Conservation (phyloP, 176 grass and related monocot genomes). For the Avena eriantha region DNA sequence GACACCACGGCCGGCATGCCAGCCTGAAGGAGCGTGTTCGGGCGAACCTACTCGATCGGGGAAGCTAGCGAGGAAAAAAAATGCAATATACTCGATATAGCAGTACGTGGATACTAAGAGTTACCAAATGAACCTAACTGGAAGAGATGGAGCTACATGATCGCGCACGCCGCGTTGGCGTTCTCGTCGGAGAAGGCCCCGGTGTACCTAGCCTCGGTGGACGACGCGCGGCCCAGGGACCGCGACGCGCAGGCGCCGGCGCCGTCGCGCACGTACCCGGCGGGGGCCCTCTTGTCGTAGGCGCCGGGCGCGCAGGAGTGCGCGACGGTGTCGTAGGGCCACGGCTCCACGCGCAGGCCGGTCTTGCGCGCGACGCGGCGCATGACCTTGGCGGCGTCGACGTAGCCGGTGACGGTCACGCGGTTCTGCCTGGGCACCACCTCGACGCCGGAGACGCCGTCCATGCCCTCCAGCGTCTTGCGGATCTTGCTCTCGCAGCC, state of each 20-base stretch:
- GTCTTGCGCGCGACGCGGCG: conserved; percentile 50
- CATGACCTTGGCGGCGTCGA: conserved; percentile 55
- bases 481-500: conserved; percentile 38
- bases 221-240: conserved; percentile 50
- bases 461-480: conserved; percentile 17
- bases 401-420: conserved; percentile 62
- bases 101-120: no score
- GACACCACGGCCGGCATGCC: no score
- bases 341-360: conserved; percentile 55
- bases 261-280: conserved; percentile 55
- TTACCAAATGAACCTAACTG: no score
- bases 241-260: not conserved
- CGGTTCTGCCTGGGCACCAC: conserved; percentile 52
- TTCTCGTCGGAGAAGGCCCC: conserved; percentile 57
- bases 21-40: no score
- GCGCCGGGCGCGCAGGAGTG: conserved; percentile 57
- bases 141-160: conserved; percentile 37
- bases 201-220: conserved; percentile 55
- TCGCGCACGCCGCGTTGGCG: conserved; percentile 50
- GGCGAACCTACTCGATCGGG: no score
- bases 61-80: no score
- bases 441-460: conserved; percentile 20
- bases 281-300: conserved; percentile 57
- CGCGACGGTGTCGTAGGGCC: conserved; percentile 55
- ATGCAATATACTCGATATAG: no score